These are phyloP conservation scores for Aspergillus pseudoviridinutans DNA, from an alignment of 2,329 filamentous ascomycete species.

Conservation along the genomic window DNA sequence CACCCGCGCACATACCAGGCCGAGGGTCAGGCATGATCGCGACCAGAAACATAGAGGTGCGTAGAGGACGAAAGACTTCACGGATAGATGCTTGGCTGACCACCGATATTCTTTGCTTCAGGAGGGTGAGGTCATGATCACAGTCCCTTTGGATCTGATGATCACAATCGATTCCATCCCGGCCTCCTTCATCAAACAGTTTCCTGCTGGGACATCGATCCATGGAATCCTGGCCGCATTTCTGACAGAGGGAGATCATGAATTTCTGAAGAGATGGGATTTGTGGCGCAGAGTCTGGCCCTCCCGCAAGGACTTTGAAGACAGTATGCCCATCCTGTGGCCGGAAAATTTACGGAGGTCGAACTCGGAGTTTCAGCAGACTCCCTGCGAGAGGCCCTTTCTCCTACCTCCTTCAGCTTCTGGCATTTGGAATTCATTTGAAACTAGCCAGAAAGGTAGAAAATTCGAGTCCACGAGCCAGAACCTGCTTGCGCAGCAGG, in stretches of 20 bases:
- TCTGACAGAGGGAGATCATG: slow-evolving; percentile 50
- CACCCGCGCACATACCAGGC: slow-evolving; percentile 62
- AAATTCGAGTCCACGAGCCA: slow-evolving; percentile 32
- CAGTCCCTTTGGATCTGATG: slow-evolving; percentile 60
- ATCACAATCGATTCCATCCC: slow-evolving; percentile 61
- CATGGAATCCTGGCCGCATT: slow-evolving; percentile 70
- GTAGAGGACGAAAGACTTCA: background rate
- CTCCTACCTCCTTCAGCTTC: slow-evolving; percentile 35
- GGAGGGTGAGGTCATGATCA: slow-evolving; percentile 58
- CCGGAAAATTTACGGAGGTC: slow-evolving; percentile 37
- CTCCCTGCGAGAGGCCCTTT: slow-evolving; percentile 10
- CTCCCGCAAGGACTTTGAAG: slow-evolving; percentile 53
- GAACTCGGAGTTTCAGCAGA: slow-evolving; percentile 23
- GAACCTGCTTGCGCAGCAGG: slow-evolving; percentile 48
- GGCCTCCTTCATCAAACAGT: slow-evolving; percentile 46
- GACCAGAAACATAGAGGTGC: slow-evolving; percentile 59
- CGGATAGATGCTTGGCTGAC: background rate
- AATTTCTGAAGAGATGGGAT: slow-evolving; percentile 45
- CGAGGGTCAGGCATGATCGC: slow-evolving; percentile 75
- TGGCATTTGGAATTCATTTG: slow-evolving; percentile 30
- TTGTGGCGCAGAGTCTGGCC: slow-evolving; percentile 68
- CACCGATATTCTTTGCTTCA: slow-evolving; percentile 20
- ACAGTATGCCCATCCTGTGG: slow-evolving; percentile 57
- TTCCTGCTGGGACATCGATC: slow-evolving; percentile 55
- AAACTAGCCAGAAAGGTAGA: slow-evolving; percentile 15